phyloP scores from a whole-genome alignment of 345 rosid genomes.

The Dovyalis caffra region DNA sequence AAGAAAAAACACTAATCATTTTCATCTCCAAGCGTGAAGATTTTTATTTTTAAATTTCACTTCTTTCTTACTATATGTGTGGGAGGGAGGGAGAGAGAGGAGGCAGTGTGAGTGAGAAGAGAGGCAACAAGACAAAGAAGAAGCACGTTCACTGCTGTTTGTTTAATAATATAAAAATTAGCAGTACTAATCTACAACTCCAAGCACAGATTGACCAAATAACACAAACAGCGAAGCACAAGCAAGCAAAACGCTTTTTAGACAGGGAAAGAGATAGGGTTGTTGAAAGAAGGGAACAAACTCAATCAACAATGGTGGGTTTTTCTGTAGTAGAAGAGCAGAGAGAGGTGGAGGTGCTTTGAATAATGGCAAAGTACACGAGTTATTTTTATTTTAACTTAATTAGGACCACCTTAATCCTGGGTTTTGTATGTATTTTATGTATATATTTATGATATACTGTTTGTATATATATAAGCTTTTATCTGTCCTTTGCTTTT shows the following conservation, averaged over 20 bases:
- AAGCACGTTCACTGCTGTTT: conserved; percentile 56
- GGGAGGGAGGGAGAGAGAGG: not conserved
- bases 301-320: not conserved
- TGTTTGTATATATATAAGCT: not conserved
- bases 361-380: not conserved
- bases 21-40: conserved; percentile 39
- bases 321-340: not conserved
- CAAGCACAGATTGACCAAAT: conserved; percentile 25
- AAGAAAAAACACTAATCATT: conserved; percentile 44
- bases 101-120: conserved; percentile 5
- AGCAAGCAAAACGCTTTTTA: conserved; percentile 27
- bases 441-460: not conserved
- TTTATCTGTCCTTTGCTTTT: conserved; percentile 26
- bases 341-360: not conserved
- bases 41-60: not conserved
- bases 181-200: conserved; percentile 11
- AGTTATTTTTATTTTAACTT: not conserved
- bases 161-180: conserved; percentile 3
- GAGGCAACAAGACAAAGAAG: conserved; percentile 36
- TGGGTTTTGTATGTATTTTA: not conserved
- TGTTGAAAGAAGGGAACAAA: not conserved
- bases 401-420: not conserved
- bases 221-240: conserved; percentile 41
- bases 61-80: not conserved
- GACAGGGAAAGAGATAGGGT: not conserved